Base-by-base conservation (phyloP, 1,284 basidiomycete species). In the Ganoderma lingzhi region DNA sequence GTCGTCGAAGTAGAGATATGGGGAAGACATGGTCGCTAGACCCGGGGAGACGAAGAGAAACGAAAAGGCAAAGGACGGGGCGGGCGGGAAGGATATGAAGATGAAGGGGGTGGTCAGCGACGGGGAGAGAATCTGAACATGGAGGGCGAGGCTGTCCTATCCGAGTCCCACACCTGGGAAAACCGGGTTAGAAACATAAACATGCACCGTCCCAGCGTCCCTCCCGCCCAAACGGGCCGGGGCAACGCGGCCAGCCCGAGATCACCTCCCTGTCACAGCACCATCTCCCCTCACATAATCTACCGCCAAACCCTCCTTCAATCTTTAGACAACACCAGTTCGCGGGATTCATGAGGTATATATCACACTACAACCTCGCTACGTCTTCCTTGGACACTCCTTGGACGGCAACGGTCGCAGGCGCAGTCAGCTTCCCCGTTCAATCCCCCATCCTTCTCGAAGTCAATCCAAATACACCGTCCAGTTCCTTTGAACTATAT, bases 1-100 rank as follows among this genome's bases (percentile, higher is more conserved):
- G 44, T 74, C 68, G 65, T 74, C 73, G 55, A 74, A 55, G 69
- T 64, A 69, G 55, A 68, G 65, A 17, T 66, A 72, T 4, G 61
- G 23, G n/a, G 66, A 62, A 42, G 67, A 53, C 58, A 64, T 68
- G 42, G 53, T 48, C 55, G 37, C 35, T 15, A 28, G 58, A 12
- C 37, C 35, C 35, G 35, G 35, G 35, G 53, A 6, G 14, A 55
- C 44, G 48, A 23, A 6, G 37, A 8, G 9, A 28, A 60, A 37
- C 6, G 23, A 6, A 42, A 61, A 30, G 19, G 53, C 53, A 32
- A 35, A 19, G 48, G 23, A 3, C 30, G 30, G 53, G 39, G 9
- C 39, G 12, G 28, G 59, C 23, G 12, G 39, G 51, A 53, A 23
- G 63, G 64, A 35, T 39, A 61, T 61, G 59, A 60, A 60, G 39